Conservation (phyloP, 169 alveolate species). For the Eimeria maxima region DNA sequence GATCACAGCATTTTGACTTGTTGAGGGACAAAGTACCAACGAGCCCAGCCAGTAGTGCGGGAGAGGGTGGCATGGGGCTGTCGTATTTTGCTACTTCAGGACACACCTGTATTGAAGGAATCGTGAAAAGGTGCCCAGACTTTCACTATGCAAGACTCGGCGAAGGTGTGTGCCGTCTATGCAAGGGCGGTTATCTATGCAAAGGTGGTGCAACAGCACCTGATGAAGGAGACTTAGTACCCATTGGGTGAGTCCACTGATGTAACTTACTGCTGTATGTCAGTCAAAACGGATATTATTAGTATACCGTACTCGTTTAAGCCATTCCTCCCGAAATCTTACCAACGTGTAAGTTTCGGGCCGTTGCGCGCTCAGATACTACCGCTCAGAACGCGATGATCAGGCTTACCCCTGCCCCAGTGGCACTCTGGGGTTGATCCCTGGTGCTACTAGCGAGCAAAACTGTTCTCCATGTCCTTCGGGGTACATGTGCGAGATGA, state of each 20-base stretch:
- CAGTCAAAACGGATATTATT: neutral
- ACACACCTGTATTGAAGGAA: slow-evolving; percentile 30
- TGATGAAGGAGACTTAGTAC: slow-evolving; percentile 68
- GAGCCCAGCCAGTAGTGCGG: neutral
- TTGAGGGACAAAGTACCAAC: neutral
- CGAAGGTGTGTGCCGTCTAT: slow-evolving; percentile 66
- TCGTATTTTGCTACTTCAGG: slow-evolving; percentile 8
- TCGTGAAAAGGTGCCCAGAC: slow-evolving; percentile 36
- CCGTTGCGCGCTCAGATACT: slow-evolving; percentile 25
- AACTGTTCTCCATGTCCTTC: slow-evolving; percentile 72
- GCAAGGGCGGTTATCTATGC: slow-evolving; percentile 68
- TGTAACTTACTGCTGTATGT: neutral
- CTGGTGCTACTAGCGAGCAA: slow-evolving; percentile 71
- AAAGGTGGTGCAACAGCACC: slow-evolving; percentile 70
- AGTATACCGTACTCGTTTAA: neutral
- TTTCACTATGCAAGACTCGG: slow-evolving; percentile 68
- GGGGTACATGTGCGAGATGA: slow-evolving; percentile 64
- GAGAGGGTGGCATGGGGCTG: neutral
- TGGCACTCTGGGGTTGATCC: slow-evolving; percentile 62
- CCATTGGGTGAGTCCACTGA: slow-evolving; percentile 27
- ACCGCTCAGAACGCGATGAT: slow-evolving; percentile 56
- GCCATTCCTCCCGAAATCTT: neutral
- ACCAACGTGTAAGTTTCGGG: neutral
- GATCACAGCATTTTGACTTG: neutral
- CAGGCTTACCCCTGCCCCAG: slow-evolving; percentile 42